Evolutionary conservation across 805 yeast genomes (phyloP), one percentile per base, ranked within the genome.

Genomic region (Ogataea ganodermae): DNA sequence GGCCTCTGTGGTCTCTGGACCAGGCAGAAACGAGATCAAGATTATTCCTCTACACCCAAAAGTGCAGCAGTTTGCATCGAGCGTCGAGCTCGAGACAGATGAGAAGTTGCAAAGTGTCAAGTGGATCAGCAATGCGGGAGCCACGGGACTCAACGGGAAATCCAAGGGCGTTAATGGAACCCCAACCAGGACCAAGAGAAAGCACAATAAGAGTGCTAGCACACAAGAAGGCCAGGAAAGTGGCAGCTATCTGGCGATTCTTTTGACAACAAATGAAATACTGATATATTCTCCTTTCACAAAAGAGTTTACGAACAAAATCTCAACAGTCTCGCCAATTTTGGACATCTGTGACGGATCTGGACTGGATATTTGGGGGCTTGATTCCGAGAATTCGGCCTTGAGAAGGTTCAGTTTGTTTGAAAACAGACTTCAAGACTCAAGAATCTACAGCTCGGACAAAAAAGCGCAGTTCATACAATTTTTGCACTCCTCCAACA

Each of bases 1-100:
- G 7, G 68, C 67, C 2, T 46, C 79, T 39, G 67, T 68, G 41
- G 57, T 71, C 14, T 65, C 72, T 4, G 67, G 75, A 24, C 74
- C 75, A 40, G 68, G 68, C 14, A 77, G 78, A 31, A 73, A 68
- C 43, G 80, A 78, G 60, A 67, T 78, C 16, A 76, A 69, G 55
- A 67, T 78, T 12, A 46, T 72, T 53, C 56, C 72, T 57, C 32
- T 59, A 59, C 35, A 57, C 52, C 43, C 51, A 37, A 28, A 50
- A 14, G 45, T 55, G n/a, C 49, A 50, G 4, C 56, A 57, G n/a
- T 50, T 65, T 38, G 54, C 62, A 23, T 59, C 64, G 5, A 63
- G 63, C 24, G 66, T 72, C 45, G 80, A 74, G 55, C 65, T 78
- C 31, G 71, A 68, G 24, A 55, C 70, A 2, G 73, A 70, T 32